These are phyloP conservation scores for Thraustochytrium sp. DNA, from an alignment of 352 stramenopile genomes.

Conservation along the genomic window DNA sequence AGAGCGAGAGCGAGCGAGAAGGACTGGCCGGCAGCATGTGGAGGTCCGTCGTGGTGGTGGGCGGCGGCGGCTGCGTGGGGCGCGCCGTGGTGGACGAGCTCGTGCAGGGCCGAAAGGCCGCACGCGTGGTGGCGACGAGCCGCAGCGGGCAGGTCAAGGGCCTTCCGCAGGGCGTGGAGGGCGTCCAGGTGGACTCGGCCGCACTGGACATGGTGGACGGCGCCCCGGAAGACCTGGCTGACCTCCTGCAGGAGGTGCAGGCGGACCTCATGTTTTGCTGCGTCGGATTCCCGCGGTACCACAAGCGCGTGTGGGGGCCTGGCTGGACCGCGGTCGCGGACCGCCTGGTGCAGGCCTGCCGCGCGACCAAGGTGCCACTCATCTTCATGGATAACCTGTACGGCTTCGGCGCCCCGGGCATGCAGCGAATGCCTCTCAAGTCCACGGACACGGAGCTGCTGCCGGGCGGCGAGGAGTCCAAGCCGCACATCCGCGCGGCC, in stretches of 20 bases:
- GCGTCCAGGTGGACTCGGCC: not conserved
- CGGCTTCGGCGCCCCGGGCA: not conserved
- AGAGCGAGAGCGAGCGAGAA: too few species aligned
- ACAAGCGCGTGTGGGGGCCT: not conserved
- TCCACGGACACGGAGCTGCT: not conserved
- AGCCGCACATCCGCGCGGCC: not conserved
- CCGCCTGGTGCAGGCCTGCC: not conserved
- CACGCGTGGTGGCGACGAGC: not conserved
- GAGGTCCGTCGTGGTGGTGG: not conserved
- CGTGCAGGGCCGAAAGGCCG: not conserved
- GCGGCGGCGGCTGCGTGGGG: not conserved
- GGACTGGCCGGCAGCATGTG: too few species aligned
- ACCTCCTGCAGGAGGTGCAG: not conserved
- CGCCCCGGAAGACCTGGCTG: not conserved
- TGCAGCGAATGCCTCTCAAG: not conserved
- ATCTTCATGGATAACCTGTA: constrained; percentile 23
- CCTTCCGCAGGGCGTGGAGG: not conserved
- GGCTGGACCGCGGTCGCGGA: not conserved
- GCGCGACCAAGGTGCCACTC: not conserved
- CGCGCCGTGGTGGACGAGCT: not conserved
- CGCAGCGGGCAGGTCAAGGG: not conserved
- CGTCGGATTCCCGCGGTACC: not conserved
- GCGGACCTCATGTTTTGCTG: not conserved
- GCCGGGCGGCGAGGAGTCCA: not conserved
- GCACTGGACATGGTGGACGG: not conserved